Conservation (phyloP, 257 asterid genomes). For the Solanum okadae region DNA sequence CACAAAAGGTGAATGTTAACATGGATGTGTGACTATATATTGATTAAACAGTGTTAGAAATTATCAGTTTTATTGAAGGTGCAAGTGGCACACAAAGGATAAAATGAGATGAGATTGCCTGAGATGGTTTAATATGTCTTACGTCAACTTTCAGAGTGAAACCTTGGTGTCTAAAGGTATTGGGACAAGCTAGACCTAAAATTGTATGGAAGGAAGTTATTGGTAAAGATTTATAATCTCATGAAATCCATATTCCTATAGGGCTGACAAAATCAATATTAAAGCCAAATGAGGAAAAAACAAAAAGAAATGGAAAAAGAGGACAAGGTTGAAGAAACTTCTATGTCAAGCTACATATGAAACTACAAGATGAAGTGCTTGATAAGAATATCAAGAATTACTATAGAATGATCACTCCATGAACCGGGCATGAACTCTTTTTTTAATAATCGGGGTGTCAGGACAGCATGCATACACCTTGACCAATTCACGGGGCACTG, state of each 20-base stretch:
- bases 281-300: background rate
- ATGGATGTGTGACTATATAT: background rate
- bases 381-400: background rate
- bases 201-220: background rate
- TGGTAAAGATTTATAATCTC: background rate
- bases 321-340: background rate
- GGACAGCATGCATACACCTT: background rate
- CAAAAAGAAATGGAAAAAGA: background rate
- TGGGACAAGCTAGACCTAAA: background rate
- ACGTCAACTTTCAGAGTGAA: background rate
- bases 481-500: background rate
- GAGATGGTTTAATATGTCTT: background rate
- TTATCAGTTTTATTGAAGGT: background rate
- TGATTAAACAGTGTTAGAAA: background rate
- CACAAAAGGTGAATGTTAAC: background rate
- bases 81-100: background rate
- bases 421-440: background rate
- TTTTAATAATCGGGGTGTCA: background rate
- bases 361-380: background rate
- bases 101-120: background rate
- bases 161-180: background rate
- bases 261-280: background rate
- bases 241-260: background rate
- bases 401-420: background rate
- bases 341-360: background rate